phyloP scores from a whole-genome alignment of 768 basidiomycete species.

The Cystofilobasidium bisporidii region DNA sequence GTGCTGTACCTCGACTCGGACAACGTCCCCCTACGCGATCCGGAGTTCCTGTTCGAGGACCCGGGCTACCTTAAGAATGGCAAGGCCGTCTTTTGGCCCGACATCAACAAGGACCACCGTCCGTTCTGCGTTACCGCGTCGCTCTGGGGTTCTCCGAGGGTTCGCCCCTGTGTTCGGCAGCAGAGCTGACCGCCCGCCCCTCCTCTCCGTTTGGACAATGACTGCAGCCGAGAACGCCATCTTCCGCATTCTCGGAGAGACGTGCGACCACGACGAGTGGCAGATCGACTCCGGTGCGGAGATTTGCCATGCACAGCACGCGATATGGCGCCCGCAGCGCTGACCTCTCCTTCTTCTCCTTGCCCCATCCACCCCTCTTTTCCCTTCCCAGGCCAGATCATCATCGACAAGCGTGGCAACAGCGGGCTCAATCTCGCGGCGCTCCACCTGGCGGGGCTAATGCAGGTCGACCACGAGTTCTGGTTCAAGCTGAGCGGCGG shows the following conservation, averaged over 20 bases:
- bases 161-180: too few relatives aligned
- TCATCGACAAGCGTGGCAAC: conserved; percentile 44
- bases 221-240: conserved; percentile 43
- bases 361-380: too few relatives aligned
- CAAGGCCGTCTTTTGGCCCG: conserved; percentile 44
- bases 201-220: too few relatives aligned
- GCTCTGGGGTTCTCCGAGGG: background rate
- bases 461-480: conserved; percentile 40
- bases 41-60: conserved; percentile 41
- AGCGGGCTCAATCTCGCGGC: conserved; percentile 43
- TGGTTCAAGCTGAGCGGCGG: conserved; percentile 37
- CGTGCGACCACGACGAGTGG: conserved; percentile 39
- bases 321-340: background rate
- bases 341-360: background rate
- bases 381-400: conserved; percentile 37
- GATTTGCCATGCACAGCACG: too few relatives aligned
- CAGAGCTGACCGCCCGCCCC: background rate
- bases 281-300: conserved; percentile 41
- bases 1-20: conserved; percentile 44
- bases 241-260: conserved; percentile 41
- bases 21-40: conserved; percentile 42
- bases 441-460: conserved; percentile 39
- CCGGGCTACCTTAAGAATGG: conserved; percentile 36
- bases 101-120: conserved; percentile 39
- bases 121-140: background rate